Base-by-base conservation (phyloP, 768 basidiomycete species). In the Calocybe indica region DNA sequence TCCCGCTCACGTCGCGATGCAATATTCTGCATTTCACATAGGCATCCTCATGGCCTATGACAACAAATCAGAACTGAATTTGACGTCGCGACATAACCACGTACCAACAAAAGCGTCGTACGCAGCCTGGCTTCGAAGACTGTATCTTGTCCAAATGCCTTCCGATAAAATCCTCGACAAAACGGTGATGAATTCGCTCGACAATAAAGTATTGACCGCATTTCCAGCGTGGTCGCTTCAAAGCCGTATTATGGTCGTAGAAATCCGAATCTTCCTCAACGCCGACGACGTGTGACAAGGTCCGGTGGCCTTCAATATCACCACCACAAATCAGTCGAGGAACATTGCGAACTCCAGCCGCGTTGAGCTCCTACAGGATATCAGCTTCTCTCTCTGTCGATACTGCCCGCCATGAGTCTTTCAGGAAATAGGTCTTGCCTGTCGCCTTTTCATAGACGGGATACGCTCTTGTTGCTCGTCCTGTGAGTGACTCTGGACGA, bases 291-390 rank as follows among this genome's bases (percentile, higher is more conserved):
- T 43, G 42, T 10, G 42, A 8, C 13, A n/a, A 34, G 28, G 42
- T 43, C 12, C n/a, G 13, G 11, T 43, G 42, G 28, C 5, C 42
- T 7, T 30, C 10, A 11, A 43, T n/a, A n/a, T 43, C 42, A 28
- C 56, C 63, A 3, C 63, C 68, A 32, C 55, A 58, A 7, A 61
- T 32, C n/a, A 65, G 44, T 13, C 34, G 40, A 0, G 67, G 62
- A 28, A 70, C 50, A 29, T 62, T 32, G n/a, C 46, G 32, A 15
- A 66, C 55, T 2, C 44, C 29, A 8, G n/a, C 8, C 0, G 39
- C 14, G 35, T 54, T 46, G 2, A 63, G 49, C 5, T 12, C 15
- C 22, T 42, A 9, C 7, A 61, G 52, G 5, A 53, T 55, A 15
- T 55, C 55, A 3, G 46, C 45, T 49, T 64, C 63, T 6, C 41